These are phyloP conservation scores for Lyophyllum shimeji DNA, from an alignment of 768 basidiomycete genomes.

Conservation along the genomic window DNA sequence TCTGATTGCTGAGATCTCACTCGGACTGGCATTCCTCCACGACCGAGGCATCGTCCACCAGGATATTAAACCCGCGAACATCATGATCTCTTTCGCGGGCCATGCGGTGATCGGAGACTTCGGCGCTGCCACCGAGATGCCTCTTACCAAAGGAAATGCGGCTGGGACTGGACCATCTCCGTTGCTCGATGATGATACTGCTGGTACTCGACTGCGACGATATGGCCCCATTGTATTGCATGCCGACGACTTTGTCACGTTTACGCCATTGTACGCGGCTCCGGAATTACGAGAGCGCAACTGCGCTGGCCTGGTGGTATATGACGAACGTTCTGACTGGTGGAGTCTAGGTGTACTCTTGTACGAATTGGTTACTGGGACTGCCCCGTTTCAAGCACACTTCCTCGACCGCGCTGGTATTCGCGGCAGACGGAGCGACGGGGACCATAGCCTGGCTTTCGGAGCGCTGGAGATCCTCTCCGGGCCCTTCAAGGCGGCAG, in stretches of 20 bases:
- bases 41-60: conserved; percentile 65
- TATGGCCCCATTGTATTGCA: conserved; percentile 21
- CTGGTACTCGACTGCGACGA: not conserved
- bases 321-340: conserved; percentile 34
- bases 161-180: not conserved
- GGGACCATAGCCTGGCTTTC: conserved; percentile 22
- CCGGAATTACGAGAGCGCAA: conserved; percentile 31
- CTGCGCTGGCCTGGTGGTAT: conserved; percentile 23
- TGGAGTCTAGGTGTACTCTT: conserved; percentile 34
- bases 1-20: conserved; percentile 30
- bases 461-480: conserved; percentile 20
- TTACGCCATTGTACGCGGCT: conserved; percentile 36
- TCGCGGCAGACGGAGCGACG: conserved; percentile 16
- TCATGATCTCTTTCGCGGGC: conserved; percentile 50
- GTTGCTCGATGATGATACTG: too few species aligned
- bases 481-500: not conserved
- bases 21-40: conserved; percentile 45
- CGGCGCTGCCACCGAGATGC: conserved; percentile 46
- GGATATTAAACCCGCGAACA: conserved; percentile 68
- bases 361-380: conserved; percentile 30
- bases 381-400: conserved; percentile 16
- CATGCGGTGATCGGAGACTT: conserved; percentile 62
- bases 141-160: not conserved
- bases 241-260: conserved; percentile 24
- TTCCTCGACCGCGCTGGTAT: not conserved